Base-by-base conservation (phyloP, 495 filamentous ascomycete genomes). In the Penicillium arizonense region DNA sequence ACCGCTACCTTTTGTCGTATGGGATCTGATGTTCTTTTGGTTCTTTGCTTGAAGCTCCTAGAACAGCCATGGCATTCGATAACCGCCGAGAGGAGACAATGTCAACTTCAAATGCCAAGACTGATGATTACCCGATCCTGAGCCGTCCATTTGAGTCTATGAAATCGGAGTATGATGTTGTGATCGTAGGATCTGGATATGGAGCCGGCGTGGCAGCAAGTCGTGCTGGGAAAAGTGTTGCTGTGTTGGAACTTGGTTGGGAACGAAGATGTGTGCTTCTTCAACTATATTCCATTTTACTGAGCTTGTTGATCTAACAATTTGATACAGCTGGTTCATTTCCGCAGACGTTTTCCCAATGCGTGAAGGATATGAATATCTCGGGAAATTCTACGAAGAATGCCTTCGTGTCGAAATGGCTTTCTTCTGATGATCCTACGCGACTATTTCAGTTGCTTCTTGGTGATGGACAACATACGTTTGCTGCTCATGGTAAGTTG, bases 141-240 rank as follows among this genome's bases (percentile, higher is more conserved):
- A 79, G 77, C 44, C 77, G 73, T 50, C 77, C 84, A 0, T 76
- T 86, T 16, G 72, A 82, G 52, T 73, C 79, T 13, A 77, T 87
- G 58, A 70, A 80, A 28, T 62, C 69, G 35, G 60, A 69, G n/a
- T 87, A 87, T 47, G 84, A 89, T 59, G 79, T 80, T 20, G 79
- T 88, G 21, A 80, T 88, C 12, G 78, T 87, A 41, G 84, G 86
- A 0, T 86, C 82, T 14, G 86, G 85, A 1, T 87, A 87, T 65
- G 84, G 84, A 12, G 86, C 84, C 47, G 83, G 78, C 13, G 82
- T 87, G 13, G 82, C 85, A 12, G 86, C 84, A 2, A 79, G 81
- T 47, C 77, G 84, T 42, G 82, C 78, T 8, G 81, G 81, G 5
- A 71, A 84, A 55, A 73, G 68, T 8, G 86, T 87, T 20, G 85